phyloP scores from a whole-genome alignment of 225 moss, liverwort and hornwort species.

The Bryum argenteum region DNA sequence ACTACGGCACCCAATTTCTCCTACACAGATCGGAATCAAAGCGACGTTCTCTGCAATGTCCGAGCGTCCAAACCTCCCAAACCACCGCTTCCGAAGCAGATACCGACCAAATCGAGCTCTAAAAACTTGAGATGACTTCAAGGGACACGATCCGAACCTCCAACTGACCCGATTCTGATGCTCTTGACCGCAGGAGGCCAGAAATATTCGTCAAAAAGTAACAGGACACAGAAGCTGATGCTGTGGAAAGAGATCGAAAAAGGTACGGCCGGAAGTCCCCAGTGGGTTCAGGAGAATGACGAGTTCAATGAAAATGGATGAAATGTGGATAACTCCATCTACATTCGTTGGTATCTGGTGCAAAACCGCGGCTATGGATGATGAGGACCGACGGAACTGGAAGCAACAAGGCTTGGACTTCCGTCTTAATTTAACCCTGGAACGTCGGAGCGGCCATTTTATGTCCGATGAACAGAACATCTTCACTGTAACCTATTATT shows the following conservation, averaged over 20 bases:
- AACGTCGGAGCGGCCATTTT: too few relatives aligned
- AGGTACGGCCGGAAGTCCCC: not conserved
- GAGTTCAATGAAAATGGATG: not conserved
- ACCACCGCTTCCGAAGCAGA: not conserved
- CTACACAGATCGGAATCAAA: not conserved
- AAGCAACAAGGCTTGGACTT: not conserved
- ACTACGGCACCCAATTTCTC: not conserved
- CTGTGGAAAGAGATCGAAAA: not conserved
- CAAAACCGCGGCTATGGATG: conserved; percentile 3
- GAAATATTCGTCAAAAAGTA: conserved; percentile 7
- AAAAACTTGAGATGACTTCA: not conserved
- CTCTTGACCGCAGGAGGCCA: not conserved
- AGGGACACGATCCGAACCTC: not conserved
- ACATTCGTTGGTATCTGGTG: not conserved
- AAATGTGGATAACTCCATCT: accelerated
- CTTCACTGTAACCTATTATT: too few relatives aligned
- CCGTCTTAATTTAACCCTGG: not conserved
- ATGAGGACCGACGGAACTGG: not conserved
- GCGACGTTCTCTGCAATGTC: not conserved
- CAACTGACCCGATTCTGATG: not conserved
- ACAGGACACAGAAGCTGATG: conserved; percentile 11
- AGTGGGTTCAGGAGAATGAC: not conserved
- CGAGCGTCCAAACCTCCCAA: not conserved
- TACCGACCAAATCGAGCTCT: conserved; percentile 3
- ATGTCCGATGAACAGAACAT: too few relatives aligned